Conservation (phyloP, 148 eudicot species). For the Spergularia marina region DNA sequence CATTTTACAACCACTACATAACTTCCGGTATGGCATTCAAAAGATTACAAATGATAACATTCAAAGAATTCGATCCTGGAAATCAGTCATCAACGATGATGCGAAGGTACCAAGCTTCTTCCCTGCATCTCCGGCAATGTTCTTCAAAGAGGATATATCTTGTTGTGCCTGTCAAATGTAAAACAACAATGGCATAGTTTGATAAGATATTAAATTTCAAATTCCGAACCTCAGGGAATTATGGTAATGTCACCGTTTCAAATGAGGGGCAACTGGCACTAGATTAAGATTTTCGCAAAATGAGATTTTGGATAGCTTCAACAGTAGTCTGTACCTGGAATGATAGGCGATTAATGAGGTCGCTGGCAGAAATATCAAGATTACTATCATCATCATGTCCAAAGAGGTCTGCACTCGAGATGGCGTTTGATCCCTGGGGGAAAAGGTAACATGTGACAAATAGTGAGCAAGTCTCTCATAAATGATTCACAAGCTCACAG, state of each 20-base stretch:
- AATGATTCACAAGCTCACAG: not conserved
- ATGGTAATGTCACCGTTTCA: not conserved
- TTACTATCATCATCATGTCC: slow-evolving; percentile 51
- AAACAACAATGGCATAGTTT: not conserved
- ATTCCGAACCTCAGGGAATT: not conserved
- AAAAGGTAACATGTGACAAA: not conserved
- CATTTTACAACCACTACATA: slow-evolving; percentile 33
- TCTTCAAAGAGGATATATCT: slow-evolving; percentile 86
- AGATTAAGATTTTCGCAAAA: not conserved
- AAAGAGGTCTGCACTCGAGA: slow-evolving; percentile 97
- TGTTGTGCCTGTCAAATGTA: slow-evolving; percentile 72
- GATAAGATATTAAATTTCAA: not conserved
- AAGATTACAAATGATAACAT: slow-evolving; percentile 20
- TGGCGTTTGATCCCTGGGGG: slow-evolving; percentile 78
- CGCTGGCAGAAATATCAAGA: slow-evolving; percentile 72
- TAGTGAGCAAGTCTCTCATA: not conserved
- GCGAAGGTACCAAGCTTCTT: slow-evolving; percentile 80
- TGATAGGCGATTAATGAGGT: slow-evolving; percentile 77
- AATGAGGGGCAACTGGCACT: not conserved
- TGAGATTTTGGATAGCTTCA: not conserved
- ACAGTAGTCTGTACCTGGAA: slow-evolving; percentile 59
- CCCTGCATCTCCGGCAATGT: slow-evolving; percentile 96
- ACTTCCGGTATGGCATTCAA: slow-evolving; percentile 22
- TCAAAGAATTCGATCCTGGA: slow-evolving; percentile 87
- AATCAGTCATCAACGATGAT: slow-evolving; percentile 58